phyloP scores from a whole-genome alignment of 371 early-diverging fungal species.

The Batrachochytrium dendrobatidis region DNA sequence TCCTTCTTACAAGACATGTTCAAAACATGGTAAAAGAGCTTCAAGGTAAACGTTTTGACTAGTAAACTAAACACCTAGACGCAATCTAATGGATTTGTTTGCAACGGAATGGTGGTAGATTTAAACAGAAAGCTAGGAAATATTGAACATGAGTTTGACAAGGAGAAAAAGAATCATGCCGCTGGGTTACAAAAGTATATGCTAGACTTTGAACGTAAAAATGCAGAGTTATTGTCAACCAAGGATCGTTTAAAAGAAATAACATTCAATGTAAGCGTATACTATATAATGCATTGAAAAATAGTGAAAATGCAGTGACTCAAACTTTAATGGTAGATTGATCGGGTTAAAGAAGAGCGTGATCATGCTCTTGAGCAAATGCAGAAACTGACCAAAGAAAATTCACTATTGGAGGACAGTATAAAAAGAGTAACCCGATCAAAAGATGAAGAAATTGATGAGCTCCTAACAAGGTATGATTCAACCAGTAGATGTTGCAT shows the following conservation, averaged over 20 bases:
- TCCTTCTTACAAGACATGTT: not conserved
- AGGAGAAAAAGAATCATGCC: not conserved
- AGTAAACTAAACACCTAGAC: no score
- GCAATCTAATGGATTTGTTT: not conserved
- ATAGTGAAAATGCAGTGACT: no score
- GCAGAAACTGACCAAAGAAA: not conserved
- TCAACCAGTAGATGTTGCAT: not conserved
- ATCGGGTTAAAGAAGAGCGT: not conserved
- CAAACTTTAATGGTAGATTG: no score
- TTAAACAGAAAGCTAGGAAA: not conserved
- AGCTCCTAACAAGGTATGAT: not conserved
- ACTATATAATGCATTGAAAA: no score
- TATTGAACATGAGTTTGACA: not conserved
- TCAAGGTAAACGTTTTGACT: not conserved
- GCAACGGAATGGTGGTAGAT: not conserved
- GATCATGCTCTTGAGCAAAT: not conserved
- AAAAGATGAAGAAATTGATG: not conserved
- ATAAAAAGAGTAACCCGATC: not conserved
- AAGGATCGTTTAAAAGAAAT: not conserved
- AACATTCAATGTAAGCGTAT: not conserved
- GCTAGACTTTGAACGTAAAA: not conserved
- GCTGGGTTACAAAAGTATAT: not conserved
- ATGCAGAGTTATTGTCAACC: not conserved
- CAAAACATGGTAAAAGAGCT: not conserved
- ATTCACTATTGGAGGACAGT: not conserved